Conservation (phyloP, 2,329 filamentous ascomycete genomes). For the Epichloe coenophiala region DNA sequence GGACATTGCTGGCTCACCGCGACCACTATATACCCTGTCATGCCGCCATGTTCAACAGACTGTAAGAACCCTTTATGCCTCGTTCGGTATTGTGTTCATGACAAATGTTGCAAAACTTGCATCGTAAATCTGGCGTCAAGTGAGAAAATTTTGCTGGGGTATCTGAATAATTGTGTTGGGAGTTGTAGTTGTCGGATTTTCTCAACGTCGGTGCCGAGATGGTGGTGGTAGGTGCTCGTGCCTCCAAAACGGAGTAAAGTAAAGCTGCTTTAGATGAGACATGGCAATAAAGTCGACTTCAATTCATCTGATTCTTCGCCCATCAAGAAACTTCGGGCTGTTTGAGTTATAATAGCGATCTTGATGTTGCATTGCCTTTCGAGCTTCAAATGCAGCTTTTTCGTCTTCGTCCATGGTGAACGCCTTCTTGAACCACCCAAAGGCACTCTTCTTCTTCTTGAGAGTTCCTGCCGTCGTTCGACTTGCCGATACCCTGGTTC, state of each 20-base stretch:
- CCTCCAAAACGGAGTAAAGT: no score
- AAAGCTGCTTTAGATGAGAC: no score
- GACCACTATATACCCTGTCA: no score
- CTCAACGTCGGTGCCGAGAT: background rate
- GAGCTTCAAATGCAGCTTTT: slow-evolving; percentile 43
- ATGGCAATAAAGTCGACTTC: no score
- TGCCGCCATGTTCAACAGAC: no score
- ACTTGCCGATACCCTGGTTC: slow-evolving; percentile 14
- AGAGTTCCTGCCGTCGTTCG: slow-evolving; percentile 27
- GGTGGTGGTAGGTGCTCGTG: no score
- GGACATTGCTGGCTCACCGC: no score
- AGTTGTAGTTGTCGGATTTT: background rate
- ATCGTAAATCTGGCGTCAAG: background rate
- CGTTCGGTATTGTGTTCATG: no score
- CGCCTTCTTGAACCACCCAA: slow-evolving; percentile 58
- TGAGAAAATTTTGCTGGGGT: background rate
- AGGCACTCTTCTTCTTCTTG: slow-evolving; percentile 55
- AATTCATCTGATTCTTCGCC: slow-evolving; percentile 29
- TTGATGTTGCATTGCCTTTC: slow-evolving; percentile 30
- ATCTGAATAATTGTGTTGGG: background rate
- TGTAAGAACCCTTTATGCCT: no score
- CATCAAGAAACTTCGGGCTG: slow-evolving; percentile 42
- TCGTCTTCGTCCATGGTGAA: slow-evolving; percentile 53
- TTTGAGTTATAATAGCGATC: slow-evolving; percentile 37
- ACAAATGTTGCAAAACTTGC: background rate